phyloP scores from a whole-genome alignment of 2,329 filamentous ascomycete species.

The Paecilomyces sp. region DNA sequence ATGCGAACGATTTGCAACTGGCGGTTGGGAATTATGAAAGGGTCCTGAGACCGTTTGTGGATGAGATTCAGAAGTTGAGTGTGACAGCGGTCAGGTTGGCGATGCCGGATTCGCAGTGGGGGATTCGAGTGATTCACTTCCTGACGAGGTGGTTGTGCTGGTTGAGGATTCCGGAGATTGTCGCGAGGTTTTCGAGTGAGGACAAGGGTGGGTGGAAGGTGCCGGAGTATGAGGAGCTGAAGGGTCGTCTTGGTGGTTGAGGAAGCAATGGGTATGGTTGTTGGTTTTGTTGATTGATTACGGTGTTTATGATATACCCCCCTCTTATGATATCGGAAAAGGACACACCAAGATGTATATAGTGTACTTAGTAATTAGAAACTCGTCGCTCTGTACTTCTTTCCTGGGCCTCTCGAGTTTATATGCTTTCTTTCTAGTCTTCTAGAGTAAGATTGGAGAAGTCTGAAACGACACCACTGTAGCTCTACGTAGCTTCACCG shows the following conservation, averaged over 20 bases:
- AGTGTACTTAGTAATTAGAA: too few species aligned
- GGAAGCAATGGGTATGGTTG: not conserved
- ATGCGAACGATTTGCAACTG: slow-evolving; percentile 3
- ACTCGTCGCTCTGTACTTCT: too few species aligned
- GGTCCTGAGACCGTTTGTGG: not conserved
- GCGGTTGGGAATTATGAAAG: not conserved
- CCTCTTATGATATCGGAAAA: too few species aligned
- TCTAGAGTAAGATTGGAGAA: too few species aligned
- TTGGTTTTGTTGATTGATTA: too few species aligned
- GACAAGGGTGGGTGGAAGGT: slow-evolving; percentile 13
- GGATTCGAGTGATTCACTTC: slow-evolving; percentile 11
- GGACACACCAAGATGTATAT: not conserved
- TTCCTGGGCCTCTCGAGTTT: too few species aligned
- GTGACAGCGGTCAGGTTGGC: not conserved
- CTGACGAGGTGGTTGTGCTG: slow-evolving; percentile 2
- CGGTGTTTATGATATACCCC: too few species aligned
- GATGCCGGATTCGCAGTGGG: slow-evolving; percentile 13
- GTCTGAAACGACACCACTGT: too few species aligned
- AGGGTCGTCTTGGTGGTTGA: not conserved
- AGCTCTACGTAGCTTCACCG: too few species aligned
- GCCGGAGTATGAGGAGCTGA: slow-evolving; percentile 12
- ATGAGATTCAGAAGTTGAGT: not conserved
- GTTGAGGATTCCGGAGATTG: slow-evolving; percentile 8
- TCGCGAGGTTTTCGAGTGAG: slow-evolving; percentile 10
- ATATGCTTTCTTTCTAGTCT: too few species aligned